Evolutionary conservation across 371 early-diverging fungal species (phyloP).

Genomic region (Mucor circinelloides): DNA sequence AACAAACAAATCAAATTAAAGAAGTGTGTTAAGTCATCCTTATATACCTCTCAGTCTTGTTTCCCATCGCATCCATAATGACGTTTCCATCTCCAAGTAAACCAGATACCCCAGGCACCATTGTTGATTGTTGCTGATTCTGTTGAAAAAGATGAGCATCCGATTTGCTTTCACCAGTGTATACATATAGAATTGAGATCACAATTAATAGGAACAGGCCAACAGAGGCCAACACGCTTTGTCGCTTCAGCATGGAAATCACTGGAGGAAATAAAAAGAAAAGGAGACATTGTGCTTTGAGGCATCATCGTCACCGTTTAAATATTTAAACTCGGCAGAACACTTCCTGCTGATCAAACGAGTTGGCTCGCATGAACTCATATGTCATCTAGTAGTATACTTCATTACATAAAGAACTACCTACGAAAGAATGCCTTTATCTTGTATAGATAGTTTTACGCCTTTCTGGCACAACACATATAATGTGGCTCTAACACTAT

Average conservation of each 20-base stretch:
- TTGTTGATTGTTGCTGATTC: background rate
- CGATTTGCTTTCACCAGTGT: background rate
- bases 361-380: no score
- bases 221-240: background rate
- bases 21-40: background rate
- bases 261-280: background rate
- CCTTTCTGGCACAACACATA: no score
- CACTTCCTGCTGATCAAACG: no score
- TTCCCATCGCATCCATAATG: conserved; percentile 82
- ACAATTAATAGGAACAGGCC: background rate
- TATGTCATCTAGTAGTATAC: no score
- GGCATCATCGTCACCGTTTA: no score
- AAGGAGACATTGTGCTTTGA: no score
- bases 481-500: no score
- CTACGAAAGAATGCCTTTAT: no score
- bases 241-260: background rate
- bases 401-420: no score
- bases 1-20: background rate
- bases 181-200: background rate
- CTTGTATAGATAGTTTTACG: no score
- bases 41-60: conserved; percentile 76
- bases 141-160: background rate
- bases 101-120: background rate
- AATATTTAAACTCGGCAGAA: no score
- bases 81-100: conserved; percentile 12